A percentile compares a stretch with the other conserved stretches of the same genome.
These are phyloP conservation scores for Penicillium crustosum DNA, from an alignment of 2,329 filamentous ascomycete species.

Conservation along the genomic window DNA sequence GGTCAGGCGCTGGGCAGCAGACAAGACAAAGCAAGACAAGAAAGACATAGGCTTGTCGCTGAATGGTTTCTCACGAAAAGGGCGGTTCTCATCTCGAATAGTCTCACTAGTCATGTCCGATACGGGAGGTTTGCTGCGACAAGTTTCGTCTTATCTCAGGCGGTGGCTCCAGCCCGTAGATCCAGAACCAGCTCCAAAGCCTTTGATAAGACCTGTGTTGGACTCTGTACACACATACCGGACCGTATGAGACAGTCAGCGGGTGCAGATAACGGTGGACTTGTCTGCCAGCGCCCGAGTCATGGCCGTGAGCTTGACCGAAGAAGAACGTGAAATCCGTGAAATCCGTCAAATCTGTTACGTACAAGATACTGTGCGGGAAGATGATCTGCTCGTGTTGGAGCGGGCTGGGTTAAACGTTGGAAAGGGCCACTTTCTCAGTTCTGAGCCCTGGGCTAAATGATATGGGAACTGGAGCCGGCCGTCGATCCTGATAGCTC, in stretches of 20 bases:
- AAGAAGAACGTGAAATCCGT: not conserved
- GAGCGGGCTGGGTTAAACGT: not conserved
- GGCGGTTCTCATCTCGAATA: not conserved
- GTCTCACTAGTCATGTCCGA: not conserved
- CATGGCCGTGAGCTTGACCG: not conserved
- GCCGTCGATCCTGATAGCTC: slow-evolving; percentile 18
- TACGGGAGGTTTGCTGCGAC: not conserved
- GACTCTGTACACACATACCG: not conserved
- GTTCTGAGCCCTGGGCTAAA: slow-evolving; percentile 10
- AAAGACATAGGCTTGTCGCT: not conserved
- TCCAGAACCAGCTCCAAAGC: not conserved
- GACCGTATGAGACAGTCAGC: not conserved
- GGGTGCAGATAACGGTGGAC: not conserved
- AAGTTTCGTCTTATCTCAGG: not conserved
- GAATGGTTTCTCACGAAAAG: not conserved
- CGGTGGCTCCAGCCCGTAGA: not conserved
- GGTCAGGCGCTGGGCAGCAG: not conserved
- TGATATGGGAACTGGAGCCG: slow-evolving; percentile 13
- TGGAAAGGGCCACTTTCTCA: slow-evolving; percentile 18
- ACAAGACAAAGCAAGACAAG: not conserved
- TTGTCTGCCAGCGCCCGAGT: not conserved
- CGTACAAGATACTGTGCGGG: slow-evolving; percentile 9
- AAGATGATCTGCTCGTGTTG: slow-evolving; percentile 6
- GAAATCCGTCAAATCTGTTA: slow-evolving; percentile 4
- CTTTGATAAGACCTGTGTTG: not conserved